Evolutionary conservation across 2,329 filamentous ascomycete species (phyloP).

Genomic region (Lecanosticta acicola): DNA sequence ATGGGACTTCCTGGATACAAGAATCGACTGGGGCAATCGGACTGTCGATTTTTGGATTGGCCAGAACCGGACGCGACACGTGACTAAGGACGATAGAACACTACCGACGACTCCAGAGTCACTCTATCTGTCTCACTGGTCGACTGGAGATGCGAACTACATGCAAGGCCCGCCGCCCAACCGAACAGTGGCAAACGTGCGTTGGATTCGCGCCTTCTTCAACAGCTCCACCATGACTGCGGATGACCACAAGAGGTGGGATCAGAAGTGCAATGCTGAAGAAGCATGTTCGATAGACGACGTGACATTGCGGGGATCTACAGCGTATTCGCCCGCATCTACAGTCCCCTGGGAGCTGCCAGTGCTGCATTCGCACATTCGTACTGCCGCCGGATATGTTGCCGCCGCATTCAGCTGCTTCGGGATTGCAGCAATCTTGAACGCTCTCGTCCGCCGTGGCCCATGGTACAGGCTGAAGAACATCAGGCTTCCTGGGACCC

Average conservation of each 20-base stretch:
- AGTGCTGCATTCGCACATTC: constrained; percentile 11
- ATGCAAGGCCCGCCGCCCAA: constrained; percentile 43
- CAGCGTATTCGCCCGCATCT: constrained; percentile 18
- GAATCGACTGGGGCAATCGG: constrained; percentile 45
- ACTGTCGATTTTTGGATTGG: constrained; percentile 41
- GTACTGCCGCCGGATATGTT: constrained; percentile 23
- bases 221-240: constrained; percentile 42
- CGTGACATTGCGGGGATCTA: constrained; percentile 23
- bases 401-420: constrained; percentile 27
- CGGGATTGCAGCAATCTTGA: constrained; percentile 24
- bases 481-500: constrained; percentile 16
- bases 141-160: constrained; percentile 40
- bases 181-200: constrained; percentile 39
- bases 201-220: constrained; percentile 47
- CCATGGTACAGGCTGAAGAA: constrained; percentile 25
- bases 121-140: constrained; percentile 46
- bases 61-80: constrained; percentile 16
- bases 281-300: constrained; percentile 27
- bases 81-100: constrained; percentile 31
- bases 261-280: constrained; percentile 13
- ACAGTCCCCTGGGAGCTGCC: constrained; percentile 16
- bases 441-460: constrained; percentile 25
- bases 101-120: constrained; percentile 41
- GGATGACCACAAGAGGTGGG: constrained; percentile 13
- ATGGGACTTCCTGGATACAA: constrained; percentile 44